A percentile compares a stretch with the other conserved stretches of the same genome.
Conservation (phyloP, 2,329 filamentous ascomycete species). For the Cadophora malorum region DNA sequence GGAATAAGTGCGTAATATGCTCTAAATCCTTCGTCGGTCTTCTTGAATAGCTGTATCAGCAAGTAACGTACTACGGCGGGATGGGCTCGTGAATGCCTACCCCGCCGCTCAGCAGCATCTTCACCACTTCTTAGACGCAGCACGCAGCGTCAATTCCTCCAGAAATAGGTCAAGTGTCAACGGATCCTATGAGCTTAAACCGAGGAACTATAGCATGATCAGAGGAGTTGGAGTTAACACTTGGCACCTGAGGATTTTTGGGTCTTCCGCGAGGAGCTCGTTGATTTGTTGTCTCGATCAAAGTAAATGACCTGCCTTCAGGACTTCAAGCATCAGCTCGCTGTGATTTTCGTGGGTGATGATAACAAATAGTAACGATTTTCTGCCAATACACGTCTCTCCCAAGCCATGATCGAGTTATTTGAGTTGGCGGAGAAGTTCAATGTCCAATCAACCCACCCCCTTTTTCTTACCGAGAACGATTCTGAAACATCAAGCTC, state of each 20-base stretch:
- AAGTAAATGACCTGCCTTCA: neutral
- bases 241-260: neutral
- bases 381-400: neutral
- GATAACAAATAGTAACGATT: neutral
- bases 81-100: neutral
- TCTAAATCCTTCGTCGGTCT: neutral
- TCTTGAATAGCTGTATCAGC: neutral
- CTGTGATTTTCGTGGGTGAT: too few relatives aligned
- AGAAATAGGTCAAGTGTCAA: neutral
- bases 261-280: neutral
- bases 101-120: neutral
- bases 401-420: too few relatives aligned
- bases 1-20: neutral
- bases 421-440: neutral
- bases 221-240: neutral
- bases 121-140: neutral
- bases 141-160: constrained; percentile 3
- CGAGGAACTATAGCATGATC: neutral
- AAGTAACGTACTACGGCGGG: neutral
- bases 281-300: neutral
- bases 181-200: neutral
- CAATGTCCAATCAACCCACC: neutral
- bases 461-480: neutral
- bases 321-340: too few relatives aligned
- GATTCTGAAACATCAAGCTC: neutral